Base-by-base conservation (phyloP, 2,329 filamentous ascomycete species). In the Exophiala sp. region DNA sequence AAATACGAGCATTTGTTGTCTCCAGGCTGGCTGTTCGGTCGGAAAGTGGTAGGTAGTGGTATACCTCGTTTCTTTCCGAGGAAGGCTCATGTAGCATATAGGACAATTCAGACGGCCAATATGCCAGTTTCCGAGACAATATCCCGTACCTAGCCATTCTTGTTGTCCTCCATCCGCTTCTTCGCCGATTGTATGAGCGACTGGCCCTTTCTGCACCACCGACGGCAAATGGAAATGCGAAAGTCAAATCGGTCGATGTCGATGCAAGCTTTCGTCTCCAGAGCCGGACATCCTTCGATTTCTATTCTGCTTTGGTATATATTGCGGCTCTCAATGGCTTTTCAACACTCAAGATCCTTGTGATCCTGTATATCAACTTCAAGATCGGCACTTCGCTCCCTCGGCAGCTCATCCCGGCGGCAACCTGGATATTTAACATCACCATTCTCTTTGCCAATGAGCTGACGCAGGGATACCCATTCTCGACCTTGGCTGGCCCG, bases 41-140 rank as follows among this genome's bases (percentile, higher is more conserved):
- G 91, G 52, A 88, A 88, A 76, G 88, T 97, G 56, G 86, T 88
- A 75, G 62, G 80, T 66, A 7, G 38, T 19, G 14, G 61, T 59
- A 30, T 24, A 41, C 11, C 22, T 13, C 32, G 29, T 8, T 37
- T n/a, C 10, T 21, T 19, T 19, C 21, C 21, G 40, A 5, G 49
- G 44, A 40, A 35, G 37, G 55, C 47, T 53, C 52, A 63, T 57
- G 16, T 42, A 39, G 48, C 13, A 43, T 60, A 51, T 48, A 89
- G 85, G 93, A 98, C 70, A 82, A 89, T 56, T 93, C 89, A 32
- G 93, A 98, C 70, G 69, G 78, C 24, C 93, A 98, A 68, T 98
- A 97, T 69, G 74, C 77, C 51, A 82, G 80, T 30, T 96, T 98
- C 65, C 83, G 94, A 58, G 73, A 78, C 55, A 97, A 97, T 63